phyloP scores from a whole-genome alignment of 176 grass and related monocot genomes.

The Rhipidocladum racemiflorum region DNA sequence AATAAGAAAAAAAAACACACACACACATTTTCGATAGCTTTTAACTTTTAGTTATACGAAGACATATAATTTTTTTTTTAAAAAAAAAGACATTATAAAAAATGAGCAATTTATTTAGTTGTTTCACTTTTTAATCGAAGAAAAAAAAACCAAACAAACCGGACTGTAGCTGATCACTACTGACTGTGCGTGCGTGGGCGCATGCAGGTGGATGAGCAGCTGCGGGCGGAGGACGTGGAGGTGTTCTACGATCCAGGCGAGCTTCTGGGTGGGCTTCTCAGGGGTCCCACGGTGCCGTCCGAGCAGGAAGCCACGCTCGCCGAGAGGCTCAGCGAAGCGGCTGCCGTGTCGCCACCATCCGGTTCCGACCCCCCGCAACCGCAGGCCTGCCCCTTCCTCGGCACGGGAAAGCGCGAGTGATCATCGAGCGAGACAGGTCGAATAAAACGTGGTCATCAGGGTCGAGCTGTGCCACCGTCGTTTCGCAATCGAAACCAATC shows the following conservation, averaged over 20 bases:
- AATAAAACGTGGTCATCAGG: background rate
- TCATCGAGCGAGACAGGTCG: background rate
- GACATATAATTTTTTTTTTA: too few species aligned
- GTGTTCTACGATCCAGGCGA: slow-evolving; percentile 85
- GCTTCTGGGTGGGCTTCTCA: slow-evolving; percentile 64
- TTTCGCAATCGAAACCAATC: background rate
- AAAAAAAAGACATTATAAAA: too few species aligned
- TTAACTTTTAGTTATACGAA: too few species aligned
- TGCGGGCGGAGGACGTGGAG: slow-evolving; percentile 81
- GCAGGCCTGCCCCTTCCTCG: slow-evolving; percentile 37
- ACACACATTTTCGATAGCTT: too few species aligned
- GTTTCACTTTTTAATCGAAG: too few species aligned
- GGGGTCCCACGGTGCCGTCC: slow-evolving; percentile 36
- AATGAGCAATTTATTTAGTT: too few species aligned
- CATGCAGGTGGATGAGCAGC: slow-evolving; percentile 63
- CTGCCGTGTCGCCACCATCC: background rate
- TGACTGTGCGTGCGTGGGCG: background rate
- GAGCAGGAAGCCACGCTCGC: slow-evolving; percentile 32
- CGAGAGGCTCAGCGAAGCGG: slow-evolving; percentile 27
- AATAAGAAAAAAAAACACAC: too few species aligned
- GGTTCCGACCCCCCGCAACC: slow-evolving; percentile 4
- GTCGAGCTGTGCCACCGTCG: background rate
- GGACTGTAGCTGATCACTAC: background rate
- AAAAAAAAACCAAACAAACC: too few species aligned
- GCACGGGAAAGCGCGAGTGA: slow-evolving; percentile 24